Percentiles rank a stretch among this genome's conserved stretches.
Conservation (phyloP, 306 rosid genomes). For the Leucaena leucocephala region DNA sequence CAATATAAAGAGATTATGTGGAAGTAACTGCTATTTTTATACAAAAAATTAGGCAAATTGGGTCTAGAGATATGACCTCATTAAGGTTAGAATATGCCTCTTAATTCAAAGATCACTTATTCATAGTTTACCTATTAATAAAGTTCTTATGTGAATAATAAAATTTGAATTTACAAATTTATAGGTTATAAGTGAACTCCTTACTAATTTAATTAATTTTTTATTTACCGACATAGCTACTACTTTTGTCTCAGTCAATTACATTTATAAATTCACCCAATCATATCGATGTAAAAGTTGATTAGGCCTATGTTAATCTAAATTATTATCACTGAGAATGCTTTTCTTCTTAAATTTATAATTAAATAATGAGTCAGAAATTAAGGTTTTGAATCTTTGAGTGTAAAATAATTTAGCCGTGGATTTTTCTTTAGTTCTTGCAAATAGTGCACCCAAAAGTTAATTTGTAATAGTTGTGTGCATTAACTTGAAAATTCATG, state of each 20-base stretch:
- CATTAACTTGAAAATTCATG: background rate
- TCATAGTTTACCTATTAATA: too few species aligned
- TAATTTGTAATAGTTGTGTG: background rate
- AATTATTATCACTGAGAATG: background rate
- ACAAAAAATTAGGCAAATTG: too few species aligned
- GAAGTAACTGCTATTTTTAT: background rate
- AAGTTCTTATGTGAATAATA: too few species aligned
- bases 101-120: too few species aligned
- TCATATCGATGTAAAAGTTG: background rate
- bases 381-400: background rate
- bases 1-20: conserved; percentile 1
- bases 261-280: background rate
- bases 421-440: background rate
- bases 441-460: background rate
- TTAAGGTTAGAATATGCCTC: too few species aligned
- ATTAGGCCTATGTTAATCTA: background rate
- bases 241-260: background rate
- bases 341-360: background rate
- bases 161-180: too few species aligned
- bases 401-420: background rate
- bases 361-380: background rate
- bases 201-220: too few species aligned
- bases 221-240: too few species aligned
- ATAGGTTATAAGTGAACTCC: too few species aligned
- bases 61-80: too few species aligned